Percentiles rank a stretch among this genome's conserved stretches.
Evolutionary conservation across 805 yeast species (phyloP).

Genomic region (Cyberlindnera xylosilytica): DNA sequence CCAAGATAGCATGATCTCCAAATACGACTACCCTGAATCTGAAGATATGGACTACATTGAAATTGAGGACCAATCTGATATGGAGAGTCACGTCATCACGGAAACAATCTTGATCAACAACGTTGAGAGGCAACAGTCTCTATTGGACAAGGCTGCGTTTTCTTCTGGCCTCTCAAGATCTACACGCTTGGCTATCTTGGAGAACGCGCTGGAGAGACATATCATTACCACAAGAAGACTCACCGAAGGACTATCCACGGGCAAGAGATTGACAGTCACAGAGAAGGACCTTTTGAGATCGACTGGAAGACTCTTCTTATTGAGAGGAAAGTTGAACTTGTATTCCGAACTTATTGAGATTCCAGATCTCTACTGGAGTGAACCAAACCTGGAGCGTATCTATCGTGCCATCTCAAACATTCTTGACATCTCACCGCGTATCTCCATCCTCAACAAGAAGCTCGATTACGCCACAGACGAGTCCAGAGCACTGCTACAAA

Average conservation of each 20-base stretch:
- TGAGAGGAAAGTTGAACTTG: constrained; percentile 79
- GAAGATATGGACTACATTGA: constrained; percentile 81
- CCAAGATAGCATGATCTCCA: constrained; percentile 42
- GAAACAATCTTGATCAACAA: constrained; percentile 72
- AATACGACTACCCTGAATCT: constrained; percentile 55
- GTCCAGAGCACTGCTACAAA: constrained; percentile 70
- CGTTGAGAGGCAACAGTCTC: constrained; percentile 38
- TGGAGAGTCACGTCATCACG: constrained; percentile 51
- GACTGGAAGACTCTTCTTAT: constrained; percentile 71
- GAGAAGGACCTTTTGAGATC: constrained; percentile 62
- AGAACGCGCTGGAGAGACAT: constrained; percentile 65
- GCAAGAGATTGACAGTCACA: constrained; percentile 47
- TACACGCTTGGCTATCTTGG: constrained; percentile 79
- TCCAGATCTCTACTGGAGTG: constrained; percentile 92
- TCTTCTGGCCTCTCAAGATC: constrained; percentile 85
- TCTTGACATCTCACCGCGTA: constrained; percentile 75
- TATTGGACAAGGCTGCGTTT: constrained; percentile 82
- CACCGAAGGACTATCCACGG: constrained; percentile 65
- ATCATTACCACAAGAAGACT: constrained; percentile 59
- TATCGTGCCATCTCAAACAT: constrained; percentile 68
- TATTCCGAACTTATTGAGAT: constrained; percentile 89
- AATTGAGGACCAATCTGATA: constrained; percentile 12
- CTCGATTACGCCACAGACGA: constrained; percentile 91
- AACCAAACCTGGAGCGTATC: constrained; percentile 76
- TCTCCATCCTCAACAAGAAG: constrained; percentile 76